phyloP scores from a whole-genome alignment of 2,329 filamentous ascomycete genomes.

The Tolypocladium endophyticum region DNA sequence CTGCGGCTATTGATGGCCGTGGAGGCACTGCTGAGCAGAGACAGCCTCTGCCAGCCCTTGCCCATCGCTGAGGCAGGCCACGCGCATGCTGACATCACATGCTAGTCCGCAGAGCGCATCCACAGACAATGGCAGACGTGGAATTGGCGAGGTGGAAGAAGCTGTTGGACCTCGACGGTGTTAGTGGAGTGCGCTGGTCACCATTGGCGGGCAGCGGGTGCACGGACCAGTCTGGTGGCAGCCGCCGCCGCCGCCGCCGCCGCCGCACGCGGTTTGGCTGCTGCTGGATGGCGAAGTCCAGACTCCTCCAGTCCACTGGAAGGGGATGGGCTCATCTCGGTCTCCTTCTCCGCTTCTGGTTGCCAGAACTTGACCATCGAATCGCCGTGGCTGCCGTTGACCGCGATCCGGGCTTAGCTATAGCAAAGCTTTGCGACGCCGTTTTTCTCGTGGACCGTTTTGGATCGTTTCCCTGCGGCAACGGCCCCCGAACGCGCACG shows the following conservation, averaged over 20 bases:
- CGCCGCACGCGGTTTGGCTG: neutral
- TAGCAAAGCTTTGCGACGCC: neutral
- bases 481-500: neutral
- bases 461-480: neutral
- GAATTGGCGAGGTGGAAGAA: neutral
- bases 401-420: neutral
- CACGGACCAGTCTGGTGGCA: constrained; percentile 2
- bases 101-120: constrained; percentile 6
- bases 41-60: constrained; percentile 12
- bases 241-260: neutral
- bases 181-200: neutral
- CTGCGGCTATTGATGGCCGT: constrained; percentile 24
- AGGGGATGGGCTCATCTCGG: neutral
- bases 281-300: neutral
- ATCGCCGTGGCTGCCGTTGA: neutral
- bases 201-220: neutral
- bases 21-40: constrained; percentile 7
- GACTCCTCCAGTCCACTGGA: neutral
- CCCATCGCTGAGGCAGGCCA: constrained; percentile 13
- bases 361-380: neutral
- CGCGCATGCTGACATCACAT: constrained; percentile 20
- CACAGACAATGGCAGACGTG: neutral
- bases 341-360: neutral
- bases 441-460: neutral
- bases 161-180: neutral